A percentile compares a stretch with the other conserved stretches of the same genome.
phyloP scores from a whole-genome alignment of 2,329 filamentous ascomycete species.

The Colletotrichum godetiae region DNA sequence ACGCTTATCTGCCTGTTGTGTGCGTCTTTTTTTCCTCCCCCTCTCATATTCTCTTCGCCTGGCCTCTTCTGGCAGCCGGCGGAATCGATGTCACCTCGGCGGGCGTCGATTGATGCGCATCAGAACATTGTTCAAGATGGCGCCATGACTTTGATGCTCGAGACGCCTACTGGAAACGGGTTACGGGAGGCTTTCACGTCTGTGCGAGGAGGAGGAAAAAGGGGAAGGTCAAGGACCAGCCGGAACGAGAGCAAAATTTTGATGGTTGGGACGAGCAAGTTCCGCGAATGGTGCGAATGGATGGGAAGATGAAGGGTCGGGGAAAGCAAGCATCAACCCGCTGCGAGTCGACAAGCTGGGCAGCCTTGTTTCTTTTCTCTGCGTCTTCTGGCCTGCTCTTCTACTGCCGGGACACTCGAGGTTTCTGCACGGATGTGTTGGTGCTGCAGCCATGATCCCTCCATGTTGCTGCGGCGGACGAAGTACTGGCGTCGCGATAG shows the following conservation, averaged over 20 bases:
- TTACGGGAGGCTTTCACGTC: constrained; percentile 13
- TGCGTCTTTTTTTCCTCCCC: background rate
- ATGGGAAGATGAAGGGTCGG: constrained; percentile 14
- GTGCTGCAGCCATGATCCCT: constrained; percentile 57
- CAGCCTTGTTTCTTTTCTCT: constrained; percentile 26
- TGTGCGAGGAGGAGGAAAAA: background rate
- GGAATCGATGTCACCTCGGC: background rate
- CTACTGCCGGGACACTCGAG: constrained; percentile 1
- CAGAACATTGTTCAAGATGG: constrained; percentile 16
- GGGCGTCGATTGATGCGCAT: constrained; percentile 21
- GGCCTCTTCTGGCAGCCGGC: background rate
- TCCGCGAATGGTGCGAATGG: constrained; percentile 21
- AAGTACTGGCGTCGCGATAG: constrained; percentile 54
- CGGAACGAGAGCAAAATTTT: background rate
- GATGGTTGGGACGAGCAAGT: constrained; percentile 22
- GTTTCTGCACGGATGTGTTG: constrained; percentile 55
- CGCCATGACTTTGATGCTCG: constrained; percentile 27
- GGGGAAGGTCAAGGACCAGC: background rate
- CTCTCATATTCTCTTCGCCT: background rate
- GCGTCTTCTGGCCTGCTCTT: constrained; percentile 11
- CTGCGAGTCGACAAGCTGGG: constrained; percentile 16
- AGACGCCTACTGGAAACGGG: constrained; percentile 20
- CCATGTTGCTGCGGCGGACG: constrained; percentile 46
- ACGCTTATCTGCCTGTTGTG: background rate
- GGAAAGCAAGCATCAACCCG: constrained; percentile 9